These are phyloP conservation scores for Chionographis japonica DNA, from an alignment of 106 monocot genomes.

Conservation along the genomic window DNA sequence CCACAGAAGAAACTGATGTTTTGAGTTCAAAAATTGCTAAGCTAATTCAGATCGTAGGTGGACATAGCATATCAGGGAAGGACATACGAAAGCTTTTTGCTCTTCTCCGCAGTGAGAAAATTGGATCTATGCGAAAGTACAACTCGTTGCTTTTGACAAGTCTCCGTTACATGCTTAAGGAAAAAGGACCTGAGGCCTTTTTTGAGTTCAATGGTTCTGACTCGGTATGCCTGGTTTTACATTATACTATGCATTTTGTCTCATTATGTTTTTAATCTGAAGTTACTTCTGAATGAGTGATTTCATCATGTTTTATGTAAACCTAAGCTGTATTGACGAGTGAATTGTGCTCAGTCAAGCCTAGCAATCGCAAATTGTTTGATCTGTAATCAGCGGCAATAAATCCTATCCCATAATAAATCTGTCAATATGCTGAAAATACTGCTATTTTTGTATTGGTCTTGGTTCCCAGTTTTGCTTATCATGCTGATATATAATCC, in stretches of 20 bases:
- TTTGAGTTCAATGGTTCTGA: constrained; percentile 85
- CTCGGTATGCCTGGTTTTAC: constrained; percentile 57
- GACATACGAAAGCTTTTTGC: constrained; percentile 94
- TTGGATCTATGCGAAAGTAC: constrained; percentile 41
- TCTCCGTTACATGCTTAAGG: constrained; percentile 74
- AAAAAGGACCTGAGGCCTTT: constrained; percentile 94
- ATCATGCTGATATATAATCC: neutral
- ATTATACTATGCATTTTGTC: neutral
- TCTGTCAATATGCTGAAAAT: no score
- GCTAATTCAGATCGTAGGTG: constrained; percentile 85
- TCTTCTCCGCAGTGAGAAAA: constrained; percentile 68
- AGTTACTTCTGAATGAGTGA: no score
- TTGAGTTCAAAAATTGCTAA: constrained; percentile 59
- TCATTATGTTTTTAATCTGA: no score
- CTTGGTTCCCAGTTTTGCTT: no score
- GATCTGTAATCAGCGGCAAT: no score
- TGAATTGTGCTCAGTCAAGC: no score
- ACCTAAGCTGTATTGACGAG: no score
- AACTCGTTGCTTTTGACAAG: constrained; percentile 73
- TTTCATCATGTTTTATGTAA: no score
- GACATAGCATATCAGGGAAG: constrained; percentile 92
- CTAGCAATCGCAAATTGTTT: no score
- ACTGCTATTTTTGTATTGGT: no score
- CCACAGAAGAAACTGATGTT: constrained; percentile 44
- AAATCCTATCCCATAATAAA: no score